Conservation (phyloP, 306 rosid genomes). For the Prunus dulcis region DNA sequence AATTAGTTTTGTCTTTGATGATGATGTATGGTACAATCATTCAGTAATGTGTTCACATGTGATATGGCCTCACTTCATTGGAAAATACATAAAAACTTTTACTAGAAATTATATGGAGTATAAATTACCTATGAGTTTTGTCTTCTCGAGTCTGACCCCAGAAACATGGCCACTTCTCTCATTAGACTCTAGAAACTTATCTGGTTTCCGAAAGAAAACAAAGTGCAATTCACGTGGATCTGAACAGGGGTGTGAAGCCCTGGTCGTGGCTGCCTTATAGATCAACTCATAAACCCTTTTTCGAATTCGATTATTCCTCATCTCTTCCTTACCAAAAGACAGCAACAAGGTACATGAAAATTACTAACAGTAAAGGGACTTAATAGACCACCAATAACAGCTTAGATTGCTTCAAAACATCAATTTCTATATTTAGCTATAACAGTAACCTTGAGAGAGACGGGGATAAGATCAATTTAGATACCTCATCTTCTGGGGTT, state of each 20-base stretch:
- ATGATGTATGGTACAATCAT: not conserved
- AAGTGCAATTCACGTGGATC: slow-evolving; percentile 71
- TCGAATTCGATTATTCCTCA: slow-evolving; percentile 71
- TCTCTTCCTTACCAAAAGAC: slow-evolving; percentile 75
- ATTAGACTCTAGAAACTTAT: slow-evolving; percentile 55
- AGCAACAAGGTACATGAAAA: slow-evolving; percentile 28
- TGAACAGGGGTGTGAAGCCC: slow-evolving; percentile 37
- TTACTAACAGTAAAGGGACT: not conserved
- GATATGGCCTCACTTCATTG: not conserved
- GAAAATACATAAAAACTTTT: not conserved
- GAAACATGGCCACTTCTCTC: slow-evolving; percentile 52
- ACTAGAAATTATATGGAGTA: not conserved
- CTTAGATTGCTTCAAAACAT: not conserved
- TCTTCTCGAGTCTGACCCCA: slow-evolving; percentile 70
- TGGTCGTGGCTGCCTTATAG: slow-evolving; percentile 65
- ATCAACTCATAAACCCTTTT: slow-evolving; percentile 83
- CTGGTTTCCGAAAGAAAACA: slow-evolving; percentile 77
- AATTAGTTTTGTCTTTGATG: not conserved
- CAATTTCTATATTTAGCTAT: not conserved
- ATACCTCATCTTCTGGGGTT: slow-evolving; percentile 75
- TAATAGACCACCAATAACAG: not conserved
- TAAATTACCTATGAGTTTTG: slow-evolving; percentile 58
- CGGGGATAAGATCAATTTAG: not conserved
- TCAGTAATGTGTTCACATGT: not conserved
- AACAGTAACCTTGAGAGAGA: not conserved